Base-by-base conservation (phyloP, 202 grass and related monocot genomes). In the Zoysia matrella region DNA sequence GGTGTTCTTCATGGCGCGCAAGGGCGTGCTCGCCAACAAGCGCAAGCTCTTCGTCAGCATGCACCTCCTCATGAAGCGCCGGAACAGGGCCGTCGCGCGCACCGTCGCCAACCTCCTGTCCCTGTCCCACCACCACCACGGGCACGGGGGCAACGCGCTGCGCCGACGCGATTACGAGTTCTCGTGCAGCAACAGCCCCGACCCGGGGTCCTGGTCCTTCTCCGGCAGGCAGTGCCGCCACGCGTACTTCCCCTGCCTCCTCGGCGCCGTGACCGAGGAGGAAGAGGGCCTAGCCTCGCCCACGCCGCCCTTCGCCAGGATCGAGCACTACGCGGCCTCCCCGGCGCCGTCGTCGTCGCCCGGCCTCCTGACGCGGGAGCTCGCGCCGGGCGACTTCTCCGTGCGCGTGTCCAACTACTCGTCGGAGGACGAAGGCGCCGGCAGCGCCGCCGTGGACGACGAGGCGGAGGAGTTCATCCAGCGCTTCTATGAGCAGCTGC, bases 381-480 rank as follows among this genome's bases (percentile, higher is more conserved):
- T 91, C 22, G 89, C 82, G 8, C 42, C 67, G 8, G 87, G 30
- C 66, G 57, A 47, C 60, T 84, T 85, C 67, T 93, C 95, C 3
- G 88, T 90, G 40, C 84, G 82, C 4, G 86, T 98, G 7, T 71
- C 89, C 7, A 69, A 91, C 76, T 95, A 90, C 70, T 93, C 88
- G 2, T 85, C 87, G 1, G 87, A 90, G 44, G 90, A 92, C 4
- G 89, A 80, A 47, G 47, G 1, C 44, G 67, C 7, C 13, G 74
- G 76, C 46, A 49, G 56, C 46, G 8, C 75, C 4, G 84, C 83
- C 73, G 91, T 99, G 56, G 93, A 99, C 61, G 85, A 82, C 80
- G 87, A 91, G 41, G 96, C 96, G 2, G 96, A 99, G 81, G 92
- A 99, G 74, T 99, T 99, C 90, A 99, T 99, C 83, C 72, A 57